Conservation (phyloP, 768 basidiomycete species). For the Mycena maculata region DNA sequence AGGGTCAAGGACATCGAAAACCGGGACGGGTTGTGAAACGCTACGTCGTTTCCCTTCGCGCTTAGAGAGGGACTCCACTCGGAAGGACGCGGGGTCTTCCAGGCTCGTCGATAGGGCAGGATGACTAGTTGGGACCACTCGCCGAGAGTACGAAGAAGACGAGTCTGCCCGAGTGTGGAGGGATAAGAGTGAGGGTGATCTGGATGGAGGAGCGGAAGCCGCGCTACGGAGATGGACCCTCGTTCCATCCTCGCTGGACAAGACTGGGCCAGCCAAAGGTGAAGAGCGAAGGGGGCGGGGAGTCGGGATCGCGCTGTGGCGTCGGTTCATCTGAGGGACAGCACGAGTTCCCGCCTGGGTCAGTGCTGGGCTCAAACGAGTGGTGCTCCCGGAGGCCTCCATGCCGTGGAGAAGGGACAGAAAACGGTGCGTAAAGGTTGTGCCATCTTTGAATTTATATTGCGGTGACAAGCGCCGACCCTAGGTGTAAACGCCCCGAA, state of each 20-base stretch:
- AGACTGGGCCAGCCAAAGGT: conserved; percentile 4
- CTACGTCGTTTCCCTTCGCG: background rate
- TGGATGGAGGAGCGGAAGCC: background rate
- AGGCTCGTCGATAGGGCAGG: background rate
- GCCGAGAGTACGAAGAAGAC: background rate
- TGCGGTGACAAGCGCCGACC: background rate
- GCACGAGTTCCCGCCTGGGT: background rate
- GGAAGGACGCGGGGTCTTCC: background rate
- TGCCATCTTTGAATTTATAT: background rate
- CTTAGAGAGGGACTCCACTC: background rate
- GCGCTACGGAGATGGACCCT: background rate
- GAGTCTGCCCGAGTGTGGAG: background rate
- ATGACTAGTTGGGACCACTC: background rate
- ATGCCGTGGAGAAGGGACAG: background rate
- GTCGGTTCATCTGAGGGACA: background rate
- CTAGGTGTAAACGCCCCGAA: too few relatives aligned
- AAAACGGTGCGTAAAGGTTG: background rate
- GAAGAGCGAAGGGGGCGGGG: conserved; percentile 15
- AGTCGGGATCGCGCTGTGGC: background rate
- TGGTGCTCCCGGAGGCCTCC: conserved; percentile 2
- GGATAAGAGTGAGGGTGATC: conserved; percentile 2
- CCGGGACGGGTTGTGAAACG: background rate
- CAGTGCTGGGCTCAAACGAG: background rate
- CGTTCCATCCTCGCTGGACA: background rate
- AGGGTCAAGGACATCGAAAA: background rate